These are phyloP conservation scores for Lodderomyces theae DNA, from an alignment of 1,139 yeast genomes.

Conservation along the genomic window DNA sequence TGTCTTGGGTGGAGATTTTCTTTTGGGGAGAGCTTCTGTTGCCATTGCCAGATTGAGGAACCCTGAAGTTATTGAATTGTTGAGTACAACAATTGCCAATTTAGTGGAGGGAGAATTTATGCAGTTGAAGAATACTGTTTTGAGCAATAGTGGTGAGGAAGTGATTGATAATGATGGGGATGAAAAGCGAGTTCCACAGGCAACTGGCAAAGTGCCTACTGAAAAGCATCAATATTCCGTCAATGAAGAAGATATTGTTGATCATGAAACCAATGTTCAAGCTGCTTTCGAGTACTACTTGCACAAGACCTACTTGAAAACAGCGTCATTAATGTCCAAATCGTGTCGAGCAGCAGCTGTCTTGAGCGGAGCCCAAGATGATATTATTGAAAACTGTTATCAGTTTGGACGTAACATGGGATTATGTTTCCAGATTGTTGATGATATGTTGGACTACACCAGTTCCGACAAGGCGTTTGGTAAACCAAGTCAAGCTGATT, in stretches of 20 bases:
- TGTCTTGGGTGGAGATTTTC: constrained; percentile 91
- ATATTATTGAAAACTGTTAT: constrained; percentile 78
- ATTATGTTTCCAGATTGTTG: constrained; percentile 92
- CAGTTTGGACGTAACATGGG: constrained; percentile 92
- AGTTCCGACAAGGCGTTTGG: constrained; percentile 80
- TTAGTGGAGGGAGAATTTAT: constrained; percentile 97
- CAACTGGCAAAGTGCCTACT: constrained; percentile 64
- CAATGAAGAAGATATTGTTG: constrained; percentile 30
- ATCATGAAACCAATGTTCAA: constrained; percentile 67
- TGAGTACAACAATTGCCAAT: constrained; percentile 95
- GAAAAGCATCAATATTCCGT: constrained; percentile 61
- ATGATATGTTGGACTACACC: constrained; percentile 93
- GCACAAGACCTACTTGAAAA: constrained; percentile 91
- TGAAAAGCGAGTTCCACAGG: constrained; percentile 50
- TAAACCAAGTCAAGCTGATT: constrained; percentile 94
- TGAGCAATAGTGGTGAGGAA: constrained; percentile 39
- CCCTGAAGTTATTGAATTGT: constrained; percentile 94
- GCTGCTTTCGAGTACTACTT: constrained; percentile 93
- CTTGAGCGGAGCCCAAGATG: constrained; percentile 76
- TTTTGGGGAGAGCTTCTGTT: constrained; percentile 93
- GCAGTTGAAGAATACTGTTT: constrained; percentile 92
- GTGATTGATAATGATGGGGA: constrained; percentile 50
- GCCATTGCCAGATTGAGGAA: constrained; percentile 89
- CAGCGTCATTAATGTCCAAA: constrained; percentile 95
- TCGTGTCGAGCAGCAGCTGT: constrained; percentile 93